These are phyloP conservation scores for Chimonanthus salicifolius DNA, from an alignment of 164 flowering plant genomes.

Conservation along the genomic window DNA sequence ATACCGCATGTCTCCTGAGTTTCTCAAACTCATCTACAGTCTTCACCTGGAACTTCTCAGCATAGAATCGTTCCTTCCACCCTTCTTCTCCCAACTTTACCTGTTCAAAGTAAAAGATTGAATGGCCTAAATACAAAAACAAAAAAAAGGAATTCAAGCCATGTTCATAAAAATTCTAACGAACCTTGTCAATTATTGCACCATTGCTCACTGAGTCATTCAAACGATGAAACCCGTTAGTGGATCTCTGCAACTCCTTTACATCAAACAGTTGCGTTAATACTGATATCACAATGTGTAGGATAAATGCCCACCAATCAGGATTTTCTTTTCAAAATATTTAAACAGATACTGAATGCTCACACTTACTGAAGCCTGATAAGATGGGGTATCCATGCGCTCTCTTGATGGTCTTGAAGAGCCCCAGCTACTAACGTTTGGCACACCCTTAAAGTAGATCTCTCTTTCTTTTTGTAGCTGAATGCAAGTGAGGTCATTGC, in stretches of 20 bases:
- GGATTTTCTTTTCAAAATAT: not conserved
- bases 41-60: conserved; percentile 28
- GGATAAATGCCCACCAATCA: not conserved
- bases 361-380: conserved; percentile 6
- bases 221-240: not conserved
- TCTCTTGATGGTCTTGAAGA: not conserved
- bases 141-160: not conserved
- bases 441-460: not conserved
- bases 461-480: conserved; percentile 15
- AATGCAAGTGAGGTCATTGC: conserved; percentile 1
- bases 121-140: not conserved
- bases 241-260: conserved; percentile 7
- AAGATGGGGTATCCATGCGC: not conserved
- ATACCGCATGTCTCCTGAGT: conserved; percentile 28
- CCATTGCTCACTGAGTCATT: conserved; percentile 2
- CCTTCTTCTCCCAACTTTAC: conserved; percentile 33
- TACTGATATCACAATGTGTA: not conserved
- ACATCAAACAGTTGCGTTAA: conserved; percentile 7
- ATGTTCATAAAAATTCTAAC: not conserved
- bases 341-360: conserved; percentile 5
- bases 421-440: not conserved
- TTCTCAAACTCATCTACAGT: conserved; percentile 24
- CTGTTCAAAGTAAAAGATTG: conserved; percentile 18
- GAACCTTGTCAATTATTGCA: conserved; percentile 22
- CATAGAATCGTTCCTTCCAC: conserved; percentile 38